phyloP scores from a whole-genome alignment of 1,139 yeast genomes.

The Candida glucosophila region DNA sequence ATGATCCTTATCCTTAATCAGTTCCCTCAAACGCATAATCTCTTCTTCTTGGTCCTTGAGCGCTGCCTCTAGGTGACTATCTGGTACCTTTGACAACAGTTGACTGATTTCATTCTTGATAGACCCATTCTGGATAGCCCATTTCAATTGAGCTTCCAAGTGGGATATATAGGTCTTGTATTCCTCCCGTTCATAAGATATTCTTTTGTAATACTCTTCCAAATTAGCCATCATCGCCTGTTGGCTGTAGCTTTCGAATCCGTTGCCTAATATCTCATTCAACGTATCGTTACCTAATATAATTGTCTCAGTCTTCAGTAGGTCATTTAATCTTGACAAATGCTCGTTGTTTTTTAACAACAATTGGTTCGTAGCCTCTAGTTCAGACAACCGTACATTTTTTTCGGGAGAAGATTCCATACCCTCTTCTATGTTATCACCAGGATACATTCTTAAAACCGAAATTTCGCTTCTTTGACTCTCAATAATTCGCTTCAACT shows the following conservation, averaged over 20 bases:
- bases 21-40: slow-evolving; percentile 53
- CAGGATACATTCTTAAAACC: slow-evolving; percentile 12
- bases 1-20: slow-evolving; percentile 61
- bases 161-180: slow-evolving; percentile 54
- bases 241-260: slow-evolving; percentile 20
- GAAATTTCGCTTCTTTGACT: slow-evolving; percentile 33
- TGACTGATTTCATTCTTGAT: slow-evolving; percentile 14
- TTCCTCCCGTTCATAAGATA: slow-evolving; percentile 48
- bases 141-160: slow-evolving; percentile 48
- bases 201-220: slow-evolving; percentile 38
- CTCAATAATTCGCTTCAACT: slow-evolving; percentile 37
- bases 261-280: slow-evolving; percentile 38
- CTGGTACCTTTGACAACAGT: slow-evolving; percentile 7
- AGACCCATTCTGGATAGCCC: slow-evolving; percentile 10
- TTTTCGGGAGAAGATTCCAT: slow-evolving; percentile 6
- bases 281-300: slow-evolving; percentile 47
- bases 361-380: slow-evolving; percentile 54
- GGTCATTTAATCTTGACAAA: slow-evolving; percentile 51
- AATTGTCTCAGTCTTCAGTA: slow-evolving; percentile 46
- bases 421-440: slow-evolving; percentile 20
- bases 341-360: slow-evolving; percentile 65
- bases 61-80: slow-evolving; percentile 12
- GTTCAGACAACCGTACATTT: slow-evolving; percentile 23
- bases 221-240: slow-evolving; percentile 36
- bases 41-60: slow-evolving; percentile 64